Conservation (phyloP, 371 early-diverging fungal genomes). For the Rhizomucor pusillus region DNA sequence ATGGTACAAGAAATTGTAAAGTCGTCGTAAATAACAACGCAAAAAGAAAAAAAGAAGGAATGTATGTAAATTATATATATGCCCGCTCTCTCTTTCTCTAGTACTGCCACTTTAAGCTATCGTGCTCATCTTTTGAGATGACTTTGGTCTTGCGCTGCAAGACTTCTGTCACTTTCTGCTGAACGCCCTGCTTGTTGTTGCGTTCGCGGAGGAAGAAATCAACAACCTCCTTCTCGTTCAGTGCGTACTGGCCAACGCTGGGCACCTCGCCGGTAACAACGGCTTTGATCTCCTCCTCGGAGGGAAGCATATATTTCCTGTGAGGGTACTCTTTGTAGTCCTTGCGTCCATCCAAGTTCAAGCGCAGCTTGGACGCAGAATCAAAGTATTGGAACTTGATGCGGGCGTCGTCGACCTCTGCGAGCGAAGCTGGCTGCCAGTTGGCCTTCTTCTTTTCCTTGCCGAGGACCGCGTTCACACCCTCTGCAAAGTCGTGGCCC, state of each 20-base stretch:
- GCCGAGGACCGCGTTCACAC: conserved; percentile 78
- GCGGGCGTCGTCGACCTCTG: conserved; percentile 48
- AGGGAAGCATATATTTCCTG: conserved; percentile 76
- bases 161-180: conserved; percentile 68
- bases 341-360: conserved; percentile 33
- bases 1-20: conserved; percentile 37
- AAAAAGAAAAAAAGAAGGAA: no score
- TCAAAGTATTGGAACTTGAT: conserved; percentile 65
- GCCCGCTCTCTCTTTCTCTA: conserved; percentile 12
- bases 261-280: conserved; percentile 65
- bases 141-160: conserved; percentile 59
- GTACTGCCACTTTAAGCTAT: conserved; percentile 48
- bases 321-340: conserved; percentile 68
- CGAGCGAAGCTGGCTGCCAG: conserved; percentile 74
- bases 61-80: not conserved
- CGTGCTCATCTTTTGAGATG: conserved; percentile 26
- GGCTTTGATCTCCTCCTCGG: conserved; percentile 72
- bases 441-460: conserved; percentile 58
- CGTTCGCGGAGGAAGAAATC: conserved; percentile 63
- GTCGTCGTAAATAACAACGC: no score
- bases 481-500: conserved; percentile 86
- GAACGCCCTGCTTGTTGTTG: conserved; percentile 70
- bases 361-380: conserved; percentile 26
- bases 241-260: conserved; percentile 54
- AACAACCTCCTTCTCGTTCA: conserved; percentile 67